A percentile compares a stretch with the other conserved stretches of the same genome.
Evolutionary conservation across 2,329 filamentous ascomycete species (phyloP).

Genomic region (Parascedosporium putredinis): DNA sequence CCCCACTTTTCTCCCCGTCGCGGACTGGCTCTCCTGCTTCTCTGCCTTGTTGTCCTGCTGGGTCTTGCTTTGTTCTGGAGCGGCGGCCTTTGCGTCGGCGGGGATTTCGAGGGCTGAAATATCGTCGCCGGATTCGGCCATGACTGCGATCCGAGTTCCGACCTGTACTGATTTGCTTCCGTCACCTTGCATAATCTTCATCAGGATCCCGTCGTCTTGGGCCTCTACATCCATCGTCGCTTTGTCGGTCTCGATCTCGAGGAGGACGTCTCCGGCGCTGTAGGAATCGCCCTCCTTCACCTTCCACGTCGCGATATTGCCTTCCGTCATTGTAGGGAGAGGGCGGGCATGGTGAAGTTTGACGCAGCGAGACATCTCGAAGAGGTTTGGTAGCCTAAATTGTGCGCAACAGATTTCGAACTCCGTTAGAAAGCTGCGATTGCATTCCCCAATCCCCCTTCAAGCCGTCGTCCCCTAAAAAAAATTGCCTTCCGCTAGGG

Average conservation of each 20-base stretch:
- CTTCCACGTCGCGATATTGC: conserved; percentile 76
- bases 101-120: conserved; percentile 64
- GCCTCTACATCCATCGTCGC: conserved; percentile 92
- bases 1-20: too few species aligned
- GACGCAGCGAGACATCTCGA: conserved; percentile 59
- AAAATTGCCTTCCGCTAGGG: not conserved
- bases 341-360: conserved; percentile 83
- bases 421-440: conserved; percentile 9
- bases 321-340: conserved; percentile 94
- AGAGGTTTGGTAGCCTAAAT: conserved; percentile 53
- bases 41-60: conserved; percentile 23
- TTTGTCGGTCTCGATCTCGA: conserved; percentile 92
- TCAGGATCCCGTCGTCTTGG: conserved; percentile 76
- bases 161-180: conserved; percentile 70
- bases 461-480: too few species aligned
- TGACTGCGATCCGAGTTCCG: conserved; percentile 69
- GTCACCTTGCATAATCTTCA: conserved; percentile 68
- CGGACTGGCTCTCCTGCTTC: conserved; percentile 14
- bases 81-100: conserved; percentile 42
- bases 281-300: conserved; percentile 81
- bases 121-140: conserved; percentile 75
- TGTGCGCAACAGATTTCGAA: conserved; percentile 8
- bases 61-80: conserved; percentile 15
- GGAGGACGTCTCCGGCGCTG: conserved; percentile 71
- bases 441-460: conserved; percentile 10